Percentiles rank a stretch among this genome's conserved stretches.
Conservation (phyloP, 306 rosid genomes). For the Acacia acuminata region DNA sequence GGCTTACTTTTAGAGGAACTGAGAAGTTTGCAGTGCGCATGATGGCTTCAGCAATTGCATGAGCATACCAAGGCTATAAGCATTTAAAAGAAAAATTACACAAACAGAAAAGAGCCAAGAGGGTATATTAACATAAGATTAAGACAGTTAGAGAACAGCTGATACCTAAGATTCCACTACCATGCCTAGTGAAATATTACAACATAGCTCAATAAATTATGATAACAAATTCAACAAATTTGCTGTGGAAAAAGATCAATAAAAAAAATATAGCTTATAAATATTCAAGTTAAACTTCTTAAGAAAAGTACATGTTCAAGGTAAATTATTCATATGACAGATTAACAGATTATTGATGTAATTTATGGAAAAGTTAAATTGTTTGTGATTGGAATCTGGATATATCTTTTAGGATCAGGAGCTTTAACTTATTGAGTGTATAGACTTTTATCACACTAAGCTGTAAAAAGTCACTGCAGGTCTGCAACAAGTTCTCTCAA, state of each 20-base stretch:
- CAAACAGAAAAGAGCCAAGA: slow-evolving; percentile 24
- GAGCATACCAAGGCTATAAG: slow-evolving; percentile 97
- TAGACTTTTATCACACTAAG: neutral
- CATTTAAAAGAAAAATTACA: slow-evolving; percentile 3
- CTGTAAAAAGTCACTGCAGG: neutral
- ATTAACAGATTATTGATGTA: neutral
- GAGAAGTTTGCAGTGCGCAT: slow-evolving; percentile 97
- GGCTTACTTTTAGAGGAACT: slow-evolving; percentile 86
- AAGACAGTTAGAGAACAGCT: neutral
- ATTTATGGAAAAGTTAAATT: neutral
- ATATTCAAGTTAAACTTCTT: neutral
- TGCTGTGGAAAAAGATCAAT: neutral
- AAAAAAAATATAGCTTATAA: neutral
- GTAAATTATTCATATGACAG: neutral
- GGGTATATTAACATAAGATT: slow-evolving; percentile 11
- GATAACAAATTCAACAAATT: neutral
- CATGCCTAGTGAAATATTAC: neutral
- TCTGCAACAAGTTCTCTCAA: slow-evolving; percentile 16
- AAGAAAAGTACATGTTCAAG: neutral
- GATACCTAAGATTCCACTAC: neutral
- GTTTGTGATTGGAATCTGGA: neutral
- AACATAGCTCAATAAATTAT: neutral
- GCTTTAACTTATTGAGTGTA: neutral
- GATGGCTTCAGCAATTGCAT: slow-evolving; percentile 95
- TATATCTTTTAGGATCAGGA: neutral